Percentiles rank a stretch among this genome's conserved stretches.
These are phyloP conservation scores for Theobroma cacao DNA, from an alignment of 345 rosid species.

Conservation along the genomic window DNA sequence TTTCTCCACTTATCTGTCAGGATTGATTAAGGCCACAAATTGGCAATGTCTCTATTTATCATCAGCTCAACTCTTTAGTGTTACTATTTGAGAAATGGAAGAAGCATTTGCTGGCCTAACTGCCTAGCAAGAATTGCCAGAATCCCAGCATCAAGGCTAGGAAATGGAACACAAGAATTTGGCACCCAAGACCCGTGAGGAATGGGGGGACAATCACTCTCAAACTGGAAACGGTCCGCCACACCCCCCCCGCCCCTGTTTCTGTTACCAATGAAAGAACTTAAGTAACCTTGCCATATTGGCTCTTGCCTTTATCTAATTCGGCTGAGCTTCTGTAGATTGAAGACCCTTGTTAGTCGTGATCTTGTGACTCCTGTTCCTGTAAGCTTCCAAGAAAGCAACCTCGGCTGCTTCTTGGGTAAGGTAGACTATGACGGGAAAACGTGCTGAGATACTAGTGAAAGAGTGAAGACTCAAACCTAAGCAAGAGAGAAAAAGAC, in stretches of 20 bases:
- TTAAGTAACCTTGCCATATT: background rate
- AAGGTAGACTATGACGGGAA: background rate
- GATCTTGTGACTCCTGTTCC: background rate
- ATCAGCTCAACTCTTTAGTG: too few species aligned
- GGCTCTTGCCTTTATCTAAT: background rate
- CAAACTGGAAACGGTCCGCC: too few species aligned
- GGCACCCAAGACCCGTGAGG: too few species aligned
- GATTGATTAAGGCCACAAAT: background rate
- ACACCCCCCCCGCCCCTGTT: too few species aligned
- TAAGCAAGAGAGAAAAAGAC: too few species aligned
- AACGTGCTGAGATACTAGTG: background rate
- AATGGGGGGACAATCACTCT: too few species aligned
- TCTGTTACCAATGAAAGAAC: background rate
- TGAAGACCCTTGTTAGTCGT: background rate
- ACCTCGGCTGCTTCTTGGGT: background rate
- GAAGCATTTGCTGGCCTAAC: background rate
- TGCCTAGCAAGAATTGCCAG: background rate
- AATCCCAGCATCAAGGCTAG: background rate
- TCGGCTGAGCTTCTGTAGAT: background rate
- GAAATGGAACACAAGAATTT: too few species aligned
- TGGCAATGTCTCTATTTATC: too few species aligned
- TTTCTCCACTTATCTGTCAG: too few species aligned
- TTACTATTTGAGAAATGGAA: background rate
- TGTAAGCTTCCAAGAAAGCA: background rate
- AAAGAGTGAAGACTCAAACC: too few species aligned